These are phyloP conservation scores for Suillus sp. DNA, from an alignment of 768 basidiomycete genomes.

Conservation along the genomic window DNA sequence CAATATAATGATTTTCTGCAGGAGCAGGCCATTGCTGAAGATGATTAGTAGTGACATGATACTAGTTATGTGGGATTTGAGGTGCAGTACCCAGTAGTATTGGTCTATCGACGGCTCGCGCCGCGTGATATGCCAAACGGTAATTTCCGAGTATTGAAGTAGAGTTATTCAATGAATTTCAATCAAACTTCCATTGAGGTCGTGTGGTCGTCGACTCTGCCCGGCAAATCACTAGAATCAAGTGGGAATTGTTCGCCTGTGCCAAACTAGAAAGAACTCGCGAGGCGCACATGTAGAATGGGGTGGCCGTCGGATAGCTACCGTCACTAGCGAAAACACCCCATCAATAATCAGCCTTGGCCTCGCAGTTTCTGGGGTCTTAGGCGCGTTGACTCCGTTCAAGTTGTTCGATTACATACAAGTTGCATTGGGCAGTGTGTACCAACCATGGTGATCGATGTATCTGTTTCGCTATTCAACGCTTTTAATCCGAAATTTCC, in stretches of 20 bases:
- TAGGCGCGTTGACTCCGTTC: background rate
- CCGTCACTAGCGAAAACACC: background rate
- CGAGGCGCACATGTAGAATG: too few species aligned
- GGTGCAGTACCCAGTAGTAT: too few species aligned
- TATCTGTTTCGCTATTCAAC: conserved; percentile 43
- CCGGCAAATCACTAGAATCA: background rate
- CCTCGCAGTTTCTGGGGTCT: conserved; percentile 2
- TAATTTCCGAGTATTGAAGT: too few species aligned
- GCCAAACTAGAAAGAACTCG: background rate
- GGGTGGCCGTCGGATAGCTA: too few species aligned
- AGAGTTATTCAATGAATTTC: too few species aligned
- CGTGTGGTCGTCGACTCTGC: background rate
- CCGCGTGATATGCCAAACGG: too few species aligned
- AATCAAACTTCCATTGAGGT: background rate
- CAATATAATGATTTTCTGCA: too few species aligned
- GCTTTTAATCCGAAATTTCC: conserved; percentile 50
- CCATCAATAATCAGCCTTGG: too few species aligned
- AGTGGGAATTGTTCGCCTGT: background rate
- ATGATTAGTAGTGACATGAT: too few species aligned
- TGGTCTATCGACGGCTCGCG: too few species aligned
- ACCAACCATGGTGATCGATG: conserved; percentile 64
- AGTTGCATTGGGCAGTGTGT: background rate
- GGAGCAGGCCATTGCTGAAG: too few species aligned
- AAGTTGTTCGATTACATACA: background rate
- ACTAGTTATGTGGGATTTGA: too few species aligned